These are phyloP conservation scores for Verticillium nubilum DNA, from an alignment of 2,329 filamentous ascomycete species.

Conservation along the genomic window DNA sequence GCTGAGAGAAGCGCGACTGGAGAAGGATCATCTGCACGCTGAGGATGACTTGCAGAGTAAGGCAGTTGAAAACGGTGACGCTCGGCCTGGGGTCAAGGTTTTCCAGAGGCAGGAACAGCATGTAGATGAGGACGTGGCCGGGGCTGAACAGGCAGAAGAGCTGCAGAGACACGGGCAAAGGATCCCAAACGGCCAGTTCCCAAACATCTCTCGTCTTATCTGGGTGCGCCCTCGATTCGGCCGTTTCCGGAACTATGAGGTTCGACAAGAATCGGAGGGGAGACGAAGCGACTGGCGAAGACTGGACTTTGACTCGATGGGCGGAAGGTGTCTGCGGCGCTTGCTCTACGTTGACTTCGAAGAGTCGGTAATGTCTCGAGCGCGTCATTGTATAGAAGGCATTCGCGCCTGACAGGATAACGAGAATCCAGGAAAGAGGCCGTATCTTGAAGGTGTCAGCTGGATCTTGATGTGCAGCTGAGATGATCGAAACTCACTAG, in stretches of 20 bases:
- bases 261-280: conserved; percentile 71
- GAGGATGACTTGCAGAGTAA: conserved; percentile 70
- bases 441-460: too few relatives aligned
- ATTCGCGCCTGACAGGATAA: conserved; percentile 65
- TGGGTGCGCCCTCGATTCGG: conserved; percentile 80
- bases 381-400: conserved; percentile 76
- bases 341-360: conserved; percentile 77
- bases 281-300: conserved; percentile 70
- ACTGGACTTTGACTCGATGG: conserved; percentile 81
- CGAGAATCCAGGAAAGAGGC: conserved; percentile 65
- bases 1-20: conserved; percentile 70
- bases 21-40: conserved; percentile 73
- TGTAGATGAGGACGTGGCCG: conserved; percentile 86
- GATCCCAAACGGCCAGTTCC: conserved; percentile 93
- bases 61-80: conserved; percentile 75
- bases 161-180: conserved; percentile 73
- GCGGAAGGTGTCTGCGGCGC: conserved; percentile 77
- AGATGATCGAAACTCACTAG: conserved; percentile 35
- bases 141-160: conserved; percentile 91
- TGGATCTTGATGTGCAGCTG: too few relatives aligned
- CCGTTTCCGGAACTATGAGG: conserved; percentile 61
- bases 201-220: conserved; percentile 82
- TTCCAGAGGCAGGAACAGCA: conserved; percentile 76
- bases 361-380: conserved; percentile 83
- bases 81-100: conserved; percentile 75